Percentiles rank a stretch among this genome's conserved stretches.
phyloP scores from a whole-genome alignment of 352 stramenopile species.

The Phytophthora kernoviae region DNA sequence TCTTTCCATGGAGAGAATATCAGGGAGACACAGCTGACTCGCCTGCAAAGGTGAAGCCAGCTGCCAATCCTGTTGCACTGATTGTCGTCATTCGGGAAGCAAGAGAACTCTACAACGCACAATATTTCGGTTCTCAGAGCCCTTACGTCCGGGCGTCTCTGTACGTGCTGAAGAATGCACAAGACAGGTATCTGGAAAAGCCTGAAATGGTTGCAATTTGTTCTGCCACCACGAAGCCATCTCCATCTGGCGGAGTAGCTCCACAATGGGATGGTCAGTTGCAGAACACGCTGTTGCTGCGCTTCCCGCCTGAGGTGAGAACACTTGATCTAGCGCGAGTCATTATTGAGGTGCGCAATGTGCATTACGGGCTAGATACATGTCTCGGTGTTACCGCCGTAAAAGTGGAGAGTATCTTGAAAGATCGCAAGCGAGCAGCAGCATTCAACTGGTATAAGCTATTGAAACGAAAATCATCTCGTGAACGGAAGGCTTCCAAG shows the following conservation, averaged over 20 bases:
- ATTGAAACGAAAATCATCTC: slow-evolving; percentile 76
- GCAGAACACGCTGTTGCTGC: slow-evolving; percentile 81
- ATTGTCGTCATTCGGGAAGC: slow-evolving; percentile 83
- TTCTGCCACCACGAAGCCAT: slow-evolving; percentile 79
- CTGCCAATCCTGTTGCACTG: slow-evolving; percentile 80
- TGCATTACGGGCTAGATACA: slow-evolving; percentile 85
- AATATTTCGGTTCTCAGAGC: slow-evolving; percentile 87
- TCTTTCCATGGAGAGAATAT: slow-evolving; percentile 58
- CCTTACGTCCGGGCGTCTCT: slow-evolving; percentile 84
- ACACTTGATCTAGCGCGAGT: slow-evolving; percentile 73
- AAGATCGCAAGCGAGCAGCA: slow-evolving; percentile 72
- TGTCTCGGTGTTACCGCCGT: slow-evolving; percentile 84
- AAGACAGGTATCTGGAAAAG: slow-evolving; percentile 79
- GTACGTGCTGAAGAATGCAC: slow-evolving; percentile 82
- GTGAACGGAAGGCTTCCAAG: slow-evolving; percentile 50
- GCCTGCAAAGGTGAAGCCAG: slow-evolving; percentile 79
- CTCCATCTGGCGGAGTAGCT: slow-evolving; percentile 69
- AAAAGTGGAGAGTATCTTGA: slow-evolving; percentile 81
- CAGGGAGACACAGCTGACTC: slow-evolving; percentile 59
- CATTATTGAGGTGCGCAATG: slow-evolving; percentile 88
- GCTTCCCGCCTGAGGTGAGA: slow-evolving; percentile 64
- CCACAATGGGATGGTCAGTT: slow-evolving; percentile 79
- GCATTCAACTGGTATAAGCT: slow-evolving; percentile 91
- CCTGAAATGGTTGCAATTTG: slow-evolving; percentile 81
- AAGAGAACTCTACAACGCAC: slow-evolving; percentile 81